Percentiles rank a stretch among this genome's conserved stretches.
Evolutionary conservation across 2,329 filamentous ascomycete species (phyloP).

Genomic region (Tothia fuscella): DNA sequence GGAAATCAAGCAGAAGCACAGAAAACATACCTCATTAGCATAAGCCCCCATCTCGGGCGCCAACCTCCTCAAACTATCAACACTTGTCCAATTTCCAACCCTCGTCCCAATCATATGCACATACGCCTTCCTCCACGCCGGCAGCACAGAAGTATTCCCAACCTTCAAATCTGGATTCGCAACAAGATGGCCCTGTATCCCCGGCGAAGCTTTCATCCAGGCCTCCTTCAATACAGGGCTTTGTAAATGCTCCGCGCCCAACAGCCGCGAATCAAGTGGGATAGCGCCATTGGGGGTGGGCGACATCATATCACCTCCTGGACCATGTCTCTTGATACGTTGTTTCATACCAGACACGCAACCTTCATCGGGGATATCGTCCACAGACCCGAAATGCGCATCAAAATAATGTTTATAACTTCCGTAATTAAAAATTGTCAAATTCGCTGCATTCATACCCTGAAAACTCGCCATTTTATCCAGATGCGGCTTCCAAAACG

Average conservation of each 20-base stretch:
- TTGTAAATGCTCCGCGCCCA: slow-evolving; percentile 2
- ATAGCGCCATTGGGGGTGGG: background rate
- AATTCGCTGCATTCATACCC: background rate
- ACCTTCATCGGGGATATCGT: background rate
- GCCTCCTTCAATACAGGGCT: too few relatives aligned
- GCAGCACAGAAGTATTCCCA: background rate
- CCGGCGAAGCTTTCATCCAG: too few relatives aligned
- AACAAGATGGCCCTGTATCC: slow-evolving; percentile 6
- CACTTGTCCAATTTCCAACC: background rate
- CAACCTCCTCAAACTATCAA: background rate
- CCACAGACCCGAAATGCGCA: background rate
- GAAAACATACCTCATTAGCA: slow-evolving; percentile 7
- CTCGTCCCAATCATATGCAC: background rate
- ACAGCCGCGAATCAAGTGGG: slow-evolving; percentile 4
- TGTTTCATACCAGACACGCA: too few relatives aligned
- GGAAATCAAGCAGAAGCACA: background rate
- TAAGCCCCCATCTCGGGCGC: slow-evolving; percentile 8
- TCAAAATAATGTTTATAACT: background rate
- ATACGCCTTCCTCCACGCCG: slow-evolving; percentile 8
- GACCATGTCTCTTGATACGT: too few relatives aligned
- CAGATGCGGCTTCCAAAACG: background rate
- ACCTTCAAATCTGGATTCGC: too few relatives aligned
- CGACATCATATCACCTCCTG: background rate
- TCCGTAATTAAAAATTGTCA: background rate
- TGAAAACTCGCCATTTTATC: background rate